Evolutionary conservation across 192 early-diverging fungal genomes (phyloP).

Genomic region (Rhizophagus clarus): DNA sequence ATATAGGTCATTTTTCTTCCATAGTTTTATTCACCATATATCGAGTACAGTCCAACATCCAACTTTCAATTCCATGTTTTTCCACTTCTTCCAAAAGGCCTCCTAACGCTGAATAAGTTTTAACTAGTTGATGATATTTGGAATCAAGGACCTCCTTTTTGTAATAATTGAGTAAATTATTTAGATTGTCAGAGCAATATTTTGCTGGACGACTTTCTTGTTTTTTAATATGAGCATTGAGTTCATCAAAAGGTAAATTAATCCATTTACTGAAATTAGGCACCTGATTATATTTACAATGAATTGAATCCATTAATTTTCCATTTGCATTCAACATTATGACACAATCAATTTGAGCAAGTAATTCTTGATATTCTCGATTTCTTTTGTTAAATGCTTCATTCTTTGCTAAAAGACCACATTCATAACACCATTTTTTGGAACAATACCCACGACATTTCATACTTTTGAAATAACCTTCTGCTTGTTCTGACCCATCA

Average conservation of each 20-base stretch:
- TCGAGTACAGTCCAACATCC: too few species aligned
- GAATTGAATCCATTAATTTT: too few species aligned
- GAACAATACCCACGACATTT: background rate
- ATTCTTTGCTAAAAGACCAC: background rate
- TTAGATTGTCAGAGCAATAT: background rate
- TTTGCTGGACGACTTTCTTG: background rate
- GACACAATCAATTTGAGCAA: too few species aligned
- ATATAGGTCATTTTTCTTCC: background rate
- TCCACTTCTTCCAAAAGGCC: too few species aligned
- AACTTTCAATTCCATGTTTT: background rate
- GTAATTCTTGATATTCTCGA: too few species aligned
- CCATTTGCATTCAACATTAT: too few species aligned
- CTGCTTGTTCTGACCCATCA: background rate
- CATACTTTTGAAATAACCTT: background rate
- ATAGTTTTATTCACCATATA: constrained; percentile 1
- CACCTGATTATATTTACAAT: background rate
- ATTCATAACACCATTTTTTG: constrained; percentile 1
- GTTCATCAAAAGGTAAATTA: background rate
- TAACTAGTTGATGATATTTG: background rate
- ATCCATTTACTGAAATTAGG: background rate
- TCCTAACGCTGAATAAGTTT: too few species aligned
- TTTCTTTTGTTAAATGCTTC: background rate
- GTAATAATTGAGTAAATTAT: constrained; percentile 3
- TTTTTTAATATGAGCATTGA: background rate
- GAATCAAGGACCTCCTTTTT: background rate